Evolutionary conservation across 257 asterid genomes (phyloP).

Genomic region (Forsythia suspensa): DNA sequence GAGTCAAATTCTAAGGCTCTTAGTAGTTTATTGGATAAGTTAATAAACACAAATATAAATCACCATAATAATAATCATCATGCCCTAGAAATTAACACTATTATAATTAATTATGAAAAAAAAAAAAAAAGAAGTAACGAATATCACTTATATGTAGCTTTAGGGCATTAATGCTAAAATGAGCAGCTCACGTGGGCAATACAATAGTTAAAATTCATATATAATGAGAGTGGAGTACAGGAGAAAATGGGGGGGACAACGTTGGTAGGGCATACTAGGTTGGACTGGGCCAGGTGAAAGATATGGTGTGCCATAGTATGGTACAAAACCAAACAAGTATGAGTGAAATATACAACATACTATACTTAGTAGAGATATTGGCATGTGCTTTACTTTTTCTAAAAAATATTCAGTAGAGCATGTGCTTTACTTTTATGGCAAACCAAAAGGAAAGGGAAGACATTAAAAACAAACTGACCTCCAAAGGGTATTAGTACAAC

Average conservation of each 20-base stretch:
- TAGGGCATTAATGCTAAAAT: not conserved
- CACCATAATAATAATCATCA: not conserved
- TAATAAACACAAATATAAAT: too few relatives aligned
- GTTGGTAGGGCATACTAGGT: constrained; percentile 23
- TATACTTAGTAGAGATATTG: constrained; percentile 7
- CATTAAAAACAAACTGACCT: not conserved
- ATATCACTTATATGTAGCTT: too few relatives aligned
- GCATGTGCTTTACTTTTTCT: constrained; percentile 30
- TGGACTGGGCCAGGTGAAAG: constrained; percentile 28
- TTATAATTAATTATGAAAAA: too few relatives aligned
- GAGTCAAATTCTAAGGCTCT: too few relatives aligned
- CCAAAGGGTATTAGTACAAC: not conserved
- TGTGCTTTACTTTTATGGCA: constrained; percentile 16
- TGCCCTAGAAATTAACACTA: not conserved
- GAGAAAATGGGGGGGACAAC: constrained; percentile 15
- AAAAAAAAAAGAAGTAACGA: not conserved
- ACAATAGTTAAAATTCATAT: not conserved
- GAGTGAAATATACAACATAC: not conserved
- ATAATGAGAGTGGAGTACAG: not conserved
- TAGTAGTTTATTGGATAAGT: too few relatives aligned
- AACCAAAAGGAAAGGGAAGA: not conserved
- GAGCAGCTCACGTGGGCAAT: constrained; percentile 17
- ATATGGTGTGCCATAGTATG: constrained; percentile 24
- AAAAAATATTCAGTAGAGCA: not conserved
- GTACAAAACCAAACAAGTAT: constrained; percentile 7